Percentiles rank a stretch among this genome's conserved stretches.
Conservation (phyloP, 2,329 filamentous ascomycete species). For the Colletotrichum scovillei region DNA sequence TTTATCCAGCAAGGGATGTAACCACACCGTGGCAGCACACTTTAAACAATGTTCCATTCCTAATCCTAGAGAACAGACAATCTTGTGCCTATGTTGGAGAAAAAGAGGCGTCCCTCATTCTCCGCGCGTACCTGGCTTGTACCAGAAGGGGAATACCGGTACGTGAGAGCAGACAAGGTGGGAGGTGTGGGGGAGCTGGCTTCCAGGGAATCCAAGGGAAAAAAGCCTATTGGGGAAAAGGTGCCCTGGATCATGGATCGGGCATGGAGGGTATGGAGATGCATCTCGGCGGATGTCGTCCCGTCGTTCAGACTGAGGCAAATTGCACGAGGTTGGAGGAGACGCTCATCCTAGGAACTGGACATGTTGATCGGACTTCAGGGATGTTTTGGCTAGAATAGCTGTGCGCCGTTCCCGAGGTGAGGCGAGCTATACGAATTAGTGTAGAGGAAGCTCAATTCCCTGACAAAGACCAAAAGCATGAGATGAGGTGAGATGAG, state of each 20-base stretch:
- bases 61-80: neutral
- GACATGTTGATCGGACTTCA: neutral
- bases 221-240: too few relatives aligned
- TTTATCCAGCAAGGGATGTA: conserved; percentile 20
- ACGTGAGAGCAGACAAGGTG: neutral
- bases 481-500: neutral
- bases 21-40: neutral
- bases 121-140: neutral
- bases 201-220: too few relatives aligned
- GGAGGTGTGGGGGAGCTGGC: neutral
- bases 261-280: conserved; percentile 37
- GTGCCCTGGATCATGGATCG: neutral
- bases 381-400: neutral
- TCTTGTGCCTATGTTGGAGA: conserved; percentile 12
- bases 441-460: neutral
- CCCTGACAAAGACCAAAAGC: neutral
- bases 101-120: conserved; percentile 27
- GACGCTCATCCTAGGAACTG: neutral
- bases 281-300: conserved; percentile 38
- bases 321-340: neutral
- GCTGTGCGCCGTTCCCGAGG: neutral
- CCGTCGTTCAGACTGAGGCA: conserved; percentile 33
- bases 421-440: neutral
- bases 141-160: neutral
- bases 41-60: too few relatives aligned